Conservation (phyloP, 2,329 filamentous ascomycete genomes). For the Claviceps arundinis region DNA sequence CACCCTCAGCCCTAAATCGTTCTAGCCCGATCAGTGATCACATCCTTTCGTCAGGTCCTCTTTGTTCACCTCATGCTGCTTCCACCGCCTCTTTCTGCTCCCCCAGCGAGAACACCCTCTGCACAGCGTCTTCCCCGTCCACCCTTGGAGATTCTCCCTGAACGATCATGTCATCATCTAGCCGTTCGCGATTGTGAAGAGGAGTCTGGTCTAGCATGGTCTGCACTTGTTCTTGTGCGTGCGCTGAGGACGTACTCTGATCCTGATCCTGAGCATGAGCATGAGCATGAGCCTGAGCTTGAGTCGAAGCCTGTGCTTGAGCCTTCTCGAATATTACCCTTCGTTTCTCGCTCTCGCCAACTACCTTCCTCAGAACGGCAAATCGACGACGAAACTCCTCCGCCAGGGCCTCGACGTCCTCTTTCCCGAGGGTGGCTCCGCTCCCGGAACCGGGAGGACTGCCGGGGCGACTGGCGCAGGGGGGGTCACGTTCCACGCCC, state of each 20-base stretch:
- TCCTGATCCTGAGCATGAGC: background rate
- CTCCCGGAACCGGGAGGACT: slow-evolving; percentile 17
- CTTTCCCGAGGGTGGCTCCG: slow-evolving; percentile 20
- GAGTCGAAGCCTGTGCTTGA: background rate
- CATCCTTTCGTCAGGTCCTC: too few relatives aligned
- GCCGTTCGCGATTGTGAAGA: too few relatives aligned
- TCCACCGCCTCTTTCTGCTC: background rate
- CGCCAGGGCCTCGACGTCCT: slow-evolving; percentile 38
- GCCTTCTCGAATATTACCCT: slow-evolving; percentile 16
- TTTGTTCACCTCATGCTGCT: background rate
- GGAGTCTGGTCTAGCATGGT: too few relatives aligned
- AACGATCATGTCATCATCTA: too few relatives aligned
- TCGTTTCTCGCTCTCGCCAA: slow-evolving; percentile 36
- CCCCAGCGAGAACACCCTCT: background rate
- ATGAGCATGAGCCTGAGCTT: too few relatives aligned
- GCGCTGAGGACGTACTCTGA: background rate
- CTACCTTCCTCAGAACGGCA: slow-evolving; percentile 38
- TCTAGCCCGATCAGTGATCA: too few relatives aligned
- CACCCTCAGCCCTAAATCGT: too few relatives aligned
- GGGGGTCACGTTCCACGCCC: slow-evolving; percentile 24
- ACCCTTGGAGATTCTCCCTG: background rate
- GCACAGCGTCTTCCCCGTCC: background rate
- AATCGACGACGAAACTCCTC: slow-evolving; percentile 47
- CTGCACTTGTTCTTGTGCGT: background rate
- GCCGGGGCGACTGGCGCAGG: slow-evolving; percentile 11